Evolutionary conservation across 2,329 filamentous ascomycete species (phyloP).

Genomic region (Grosmannia huntii): DNA sequence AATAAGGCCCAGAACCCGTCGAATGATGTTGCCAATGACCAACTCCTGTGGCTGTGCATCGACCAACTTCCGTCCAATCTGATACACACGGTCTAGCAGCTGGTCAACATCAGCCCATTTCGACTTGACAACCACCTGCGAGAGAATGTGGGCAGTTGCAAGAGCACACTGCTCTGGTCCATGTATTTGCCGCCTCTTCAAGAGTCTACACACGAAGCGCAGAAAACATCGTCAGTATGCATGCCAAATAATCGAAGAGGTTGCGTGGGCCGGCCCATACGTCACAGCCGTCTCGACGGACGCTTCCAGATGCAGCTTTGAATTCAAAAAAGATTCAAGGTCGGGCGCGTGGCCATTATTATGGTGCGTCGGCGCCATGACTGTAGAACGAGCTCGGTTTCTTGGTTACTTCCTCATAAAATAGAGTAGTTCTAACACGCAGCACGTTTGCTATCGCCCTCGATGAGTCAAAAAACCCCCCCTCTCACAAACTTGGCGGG

Average conservation of each 20-base stretch:
- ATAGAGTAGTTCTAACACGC: no score
- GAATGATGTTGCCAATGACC: conserved; percentile 87
- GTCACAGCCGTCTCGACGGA: conserved; percentile 76
- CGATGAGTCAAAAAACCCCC: no score
- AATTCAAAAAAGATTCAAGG: conserved; percentile 65
- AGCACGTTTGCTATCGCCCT: not conserved
- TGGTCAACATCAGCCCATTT: conserved; percentile 66
- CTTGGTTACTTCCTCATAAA: no score
- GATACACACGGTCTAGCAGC: conserved; percentile 68
- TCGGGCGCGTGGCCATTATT: conserved; percentile 51
- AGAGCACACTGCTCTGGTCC: conserved; percentile 82
- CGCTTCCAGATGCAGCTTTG: conserved; percentile 51
- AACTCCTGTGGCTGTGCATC: conserved; percentile 82
- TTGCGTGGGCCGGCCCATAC: conserved; percentile 33
- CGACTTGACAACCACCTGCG: conserved; percentile 72
- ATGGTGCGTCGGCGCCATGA: conserved; percentile 41
- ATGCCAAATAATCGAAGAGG: not conserved
- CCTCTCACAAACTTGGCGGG: no score
- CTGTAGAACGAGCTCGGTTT: not conserved
- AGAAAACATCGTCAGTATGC: not conserved
- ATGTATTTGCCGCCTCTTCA: conserved; percentile 83
- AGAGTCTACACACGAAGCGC: conserved; percentile 41
- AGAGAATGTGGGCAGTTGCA: conserved; percentile 78
- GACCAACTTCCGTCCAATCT: conserved; percentile 64
- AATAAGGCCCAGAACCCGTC: conserved; percentile 79